phyloP scores from a whole-genome alignment of 2,329 filamentous ascomycete genomes.

The Epicoccum sorghinum region DNA sequence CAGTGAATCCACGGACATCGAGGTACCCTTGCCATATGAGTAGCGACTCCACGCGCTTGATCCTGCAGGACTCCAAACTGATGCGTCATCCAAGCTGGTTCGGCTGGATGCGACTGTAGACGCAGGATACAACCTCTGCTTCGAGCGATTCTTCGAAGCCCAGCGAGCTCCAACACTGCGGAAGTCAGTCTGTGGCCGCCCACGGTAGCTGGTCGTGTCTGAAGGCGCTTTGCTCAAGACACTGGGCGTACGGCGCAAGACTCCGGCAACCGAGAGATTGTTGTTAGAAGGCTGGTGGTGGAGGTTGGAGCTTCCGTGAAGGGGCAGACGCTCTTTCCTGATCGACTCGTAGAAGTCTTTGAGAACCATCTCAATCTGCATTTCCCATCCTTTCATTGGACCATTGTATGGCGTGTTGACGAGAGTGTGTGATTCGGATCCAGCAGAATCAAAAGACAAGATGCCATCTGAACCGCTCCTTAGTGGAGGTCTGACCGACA shows the following conservation, averaged over 20 bases:
- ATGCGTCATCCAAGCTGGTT: constrained; percentile 92
- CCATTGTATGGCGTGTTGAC: constrained; percentile 80
- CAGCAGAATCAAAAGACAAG: constrained; percentile 43
- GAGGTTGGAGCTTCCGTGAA: constrained; percentile 72
- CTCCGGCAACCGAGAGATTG: constrained; percentile 71
- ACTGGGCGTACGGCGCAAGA: constrained; percentile 85
- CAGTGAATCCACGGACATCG: constrained; percentile 91
- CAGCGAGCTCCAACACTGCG: constrained; percentile 71
- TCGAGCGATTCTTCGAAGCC: constrained; percentile 84
- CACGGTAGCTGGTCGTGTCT: constrained; percentile 75
- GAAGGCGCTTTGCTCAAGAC: constrained; percentile 93
- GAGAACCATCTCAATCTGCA: constrained; percentile 85
- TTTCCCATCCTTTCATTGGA: constrained; percentile 79
- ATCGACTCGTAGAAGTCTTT: constrained; percentile 94
- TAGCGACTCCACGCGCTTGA: constrained; percentile 97
- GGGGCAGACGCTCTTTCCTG: constrained; percentile 80
- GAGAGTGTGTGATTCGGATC: constrained; percentile 71
- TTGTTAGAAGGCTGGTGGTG: constrained; percentile 58
- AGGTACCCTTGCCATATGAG: constrained; percentile 86
- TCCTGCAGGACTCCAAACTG: constrained; percentile 86
- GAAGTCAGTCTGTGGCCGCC: constrained; percentile 69
- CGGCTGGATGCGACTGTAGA: constrained; percentile 88
- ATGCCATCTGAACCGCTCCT: constrained; percentile 46
- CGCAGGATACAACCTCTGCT: constrained; percentile 74
- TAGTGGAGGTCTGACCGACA: constrained; percentile 51